Base-by-base conservation (phyloP, 192 early-diverging fungal genomes). In the Coemansia sp. region DNA sequence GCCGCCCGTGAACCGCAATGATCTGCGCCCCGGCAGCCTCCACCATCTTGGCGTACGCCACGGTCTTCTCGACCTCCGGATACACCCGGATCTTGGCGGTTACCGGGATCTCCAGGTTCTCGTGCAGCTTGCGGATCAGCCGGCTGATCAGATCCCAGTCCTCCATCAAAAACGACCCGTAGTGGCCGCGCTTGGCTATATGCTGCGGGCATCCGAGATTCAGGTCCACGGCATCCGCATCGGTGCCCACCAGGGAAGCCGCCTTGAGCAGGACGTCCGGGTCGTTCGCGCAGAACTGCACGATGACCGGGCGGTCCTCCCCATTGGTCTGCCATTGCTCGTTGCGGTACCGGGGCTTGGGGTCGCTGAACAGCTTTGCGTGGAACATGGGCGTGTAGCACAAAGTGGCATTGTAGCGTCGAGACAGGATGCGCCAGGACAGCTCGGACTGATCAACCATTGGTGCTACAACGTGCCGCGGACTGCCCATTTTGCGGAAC, bases 351-450 rank as follows among this genome's bases (percentile, higher is more conserved):
- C 80, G 83, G 58, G 76, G 54, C 30, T 66, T 58, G 5, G 80
- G 76, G 28, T 92, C 85, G 45, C 76, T 64, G 70, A 99, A 99
- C 11, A 93, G 52, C 42, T 83, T 84, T 5, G 95, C 93, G 56
- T 99, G 90, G 64, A 98, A 90, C 96, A 98, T 98, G 42, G 97
- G 97, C 10, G 97, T 97, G 71, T 93, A 98, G 76, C 93, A 96
- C 6, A 97, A 75, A 0, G 95, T 69, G 2, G 93, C 88, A 39
- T 81, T 84, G 64, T 98, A 92, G 5, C 90, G 86, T 40, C 90
- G 81, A 6, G 88, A 90, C 28, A 99, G 85, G 7, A 96, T 82
- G 32, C 97, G 81, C 95, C 95, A 99, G 2, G 97, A 90, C 30
- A 92, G 81, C 53, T 99, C 96, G 0, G 91, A 93, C 69, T 96